Conservation (phyloP, 2,329 filamentous ascomycete species). For the Thermothelomyces thermophilus region DNA sequence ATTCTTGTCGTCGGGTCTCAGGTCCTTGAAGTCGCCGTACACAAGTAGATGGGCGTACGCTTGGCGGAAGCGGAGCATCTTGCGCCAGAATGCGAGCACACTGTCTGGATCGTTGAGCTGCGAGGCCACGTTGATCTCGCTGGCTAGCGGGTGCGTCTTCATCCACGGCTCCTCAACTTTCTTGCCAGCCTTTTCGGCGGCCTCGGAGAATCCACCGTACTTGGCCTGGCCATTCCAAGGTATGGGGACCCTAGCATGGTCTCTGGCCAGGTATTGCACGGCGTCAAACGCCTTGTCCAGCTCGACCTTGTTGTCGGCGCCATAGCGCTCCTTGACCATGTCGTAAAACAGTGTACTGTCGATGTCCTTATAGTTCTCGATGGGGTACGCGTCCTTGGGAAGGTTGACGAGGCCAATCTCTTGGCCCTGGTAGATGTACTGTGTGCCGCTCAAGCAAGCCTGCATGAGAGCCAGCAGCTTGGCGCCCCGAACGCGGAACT, state of each 20-base stretch:
- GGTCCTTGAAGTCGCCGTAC: slow-evolving; percentile 6
- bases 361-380: slow-evolving; percentile 12
- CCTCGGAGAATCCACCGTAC: slow-evolving; percentile 9
- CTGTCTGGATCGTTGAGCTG: slow-evolving; percentile 7
- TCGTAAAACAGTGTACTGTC: slow-evolving; percentile 3
- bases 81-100: slow-evolving; percentile 8
- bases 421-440: slow-evolving; percentile 54
- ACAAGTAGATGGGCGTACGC: neutral
- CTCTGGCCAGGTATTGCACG: slow-evolving; percentile 4
- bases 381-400: slow-evolving; percentile 32
- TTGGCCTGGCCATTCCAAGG: slow-evolving; percentile 6
- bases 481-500: slow-evolving; percentile 38
- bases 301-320: slow-evolving; percentile 7
- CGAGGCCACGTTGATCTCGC: slow-evolving; percentile 6
- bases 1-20: slow-evolving; percentile 2
- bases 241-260: slow-evolving; percentile 7
- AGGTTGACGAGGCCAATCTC: slow-evolving; percentile 53
- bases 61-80: slow-evolving; percentile 6
- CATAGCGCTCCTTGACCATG: slow-evolving; percentile 7
- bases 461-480: slow-evolving; percentile 48
- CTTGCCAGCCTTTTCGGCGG: slow-evolving; percentile 2
- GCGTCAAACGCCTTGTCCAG: slow-evolving; percentile 5
- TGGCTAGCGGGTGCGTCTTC: slow-evolving; percentile 9
- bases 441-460: slow-evolving; percentile 42
- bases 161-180: slow-evolving; percentile 10